These are phyloP conservation scores for Aspergillus indologenus DNA, from an alignment of 495 filamentous ascomycete species.

Conservation along the genomic window DNA sequence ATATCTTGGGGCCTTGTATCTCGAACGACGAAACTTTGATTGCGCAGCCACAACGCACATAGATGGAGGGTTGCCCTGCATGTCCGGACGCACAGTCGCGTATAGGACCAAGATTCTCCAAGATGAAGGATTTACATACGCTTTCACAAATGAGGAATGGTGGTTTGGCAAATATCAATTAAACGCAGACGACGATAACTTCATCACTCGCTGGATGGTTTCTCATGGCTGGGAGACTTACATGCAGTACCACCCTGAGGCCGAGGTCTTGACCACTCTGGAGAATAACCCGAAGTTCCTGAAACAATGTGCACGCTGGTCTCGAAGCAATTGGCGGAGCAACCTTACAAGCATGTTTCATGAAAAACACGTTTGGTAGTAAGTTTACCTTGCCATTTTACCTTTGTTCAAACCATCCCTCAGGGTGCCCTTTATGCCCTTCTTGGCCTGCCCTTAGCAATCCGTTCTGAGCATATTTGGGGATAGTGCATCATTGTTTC, in stretches of 20 bases:
- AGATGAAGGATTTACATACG: constrained; percentile 66
- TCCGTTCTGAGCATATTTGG: no score
- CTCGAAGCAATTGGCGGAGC: constrained; percentile 76
- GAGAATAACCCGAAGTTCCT: constrained; percentile 72
- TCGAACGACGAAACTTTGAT: constrained; percentile 84
- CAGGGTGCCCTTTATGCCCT: no score
- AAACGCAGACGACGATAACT: constrained; percentile 84
- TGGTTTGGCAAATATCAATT: constrained; percentile 64
- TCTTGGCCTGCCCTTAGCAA: no score
- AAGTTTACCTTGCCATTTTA: constrained; percentile 33
- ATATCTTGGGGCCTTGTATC: constrained; percentile 77
- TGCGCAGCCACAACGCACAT: constrained; percentile 82
- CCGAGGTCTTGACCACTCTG: constrained; percentile 71
- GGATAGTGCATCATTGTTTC: no score
- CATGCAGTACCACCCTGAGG: constrained; percentile 72
- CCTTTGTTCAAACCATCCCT: not conserved
- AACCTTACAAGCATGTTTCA: constrained; percentile 73
- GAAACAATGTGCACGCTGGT: constrained; percentile 78
- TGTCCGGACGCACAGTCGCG: constrained; percentile 82
- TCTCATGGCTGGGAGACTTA: constrained; percentile 72
- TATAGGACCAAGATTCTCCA: constrained; percentile 81
- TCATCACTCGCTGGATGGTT: constrained; percentile 76
- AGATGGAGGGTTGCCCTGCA: constrained; percentile 82
- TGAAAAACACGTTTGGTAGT: constrained; percentile 68
- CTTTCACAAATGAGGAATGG: constrained; percentile 71